Evolutionary conservation across 2,329 filamentous ascomycete species (phyloP).

Genomic region (Colletotrichum musicola): DNA sequence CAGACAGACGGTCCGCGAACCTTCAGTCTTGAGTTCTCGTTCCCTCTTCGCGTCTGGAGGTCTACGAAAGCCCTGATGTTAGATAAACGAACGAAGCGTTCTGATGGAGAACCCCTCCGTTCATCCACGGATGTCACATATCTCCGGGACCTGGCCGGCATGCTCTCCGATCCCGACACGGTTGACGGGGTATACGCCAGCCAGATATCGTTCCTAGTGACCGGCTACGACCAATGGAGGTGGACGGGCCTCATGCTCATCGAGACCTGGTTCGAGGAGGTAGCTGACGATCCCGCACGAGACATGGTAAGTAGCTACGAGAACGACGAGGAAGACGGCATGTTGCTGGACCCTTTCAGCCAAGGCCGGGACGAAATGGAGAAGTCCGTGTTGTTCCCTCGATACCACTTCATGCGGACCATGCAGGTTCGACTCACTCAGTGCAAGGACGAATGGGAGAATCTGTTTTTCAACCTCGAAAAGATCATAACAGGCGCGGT

Average conservation of each 20-base stretch:
- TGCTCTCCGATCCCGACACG: accelerated
- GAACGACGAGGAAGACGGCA: background rate
- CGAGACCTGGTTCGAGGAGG: slow-evolving; percentile 12
- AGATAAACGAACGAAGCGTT: background rate
- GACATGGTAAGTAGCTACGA: slow-evolving; percentile 14
- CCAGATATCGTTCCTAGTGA: background rate
- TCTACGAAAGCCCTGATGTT: background rate
- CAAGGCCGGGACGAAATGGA: background rate
- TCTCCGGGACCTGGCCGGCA: background rate
- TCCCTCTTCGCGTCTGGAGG: slow-evolving; percentile 10
- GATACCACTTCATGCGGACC: background rate
- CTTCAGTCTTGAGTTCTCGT: background rate
- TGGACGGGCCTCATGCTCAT: background rate
- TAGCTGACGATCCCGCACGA: background rate
- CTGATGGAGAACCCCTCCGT: background rate
- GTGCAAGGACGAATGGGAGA: background rate
- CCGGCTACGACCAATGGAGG: background rate
- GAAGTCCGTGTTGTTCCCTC: background rate
- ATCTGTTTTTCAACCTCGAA: background rate
- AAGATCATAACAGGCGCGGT: background rate
- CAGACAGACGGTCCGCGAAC: background rate
- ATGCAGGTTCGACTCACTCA: background rate
- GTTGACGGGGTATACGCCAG: background rate
- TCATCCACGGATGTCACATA: background rate
- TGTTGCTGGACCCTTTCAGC: background rate